Evolutionary conservation across 768 basidiomycete genomes (phyloP), one percentile per base, ranked within the genome.

Genomic region (Fomitopsis serialis): DNA sequence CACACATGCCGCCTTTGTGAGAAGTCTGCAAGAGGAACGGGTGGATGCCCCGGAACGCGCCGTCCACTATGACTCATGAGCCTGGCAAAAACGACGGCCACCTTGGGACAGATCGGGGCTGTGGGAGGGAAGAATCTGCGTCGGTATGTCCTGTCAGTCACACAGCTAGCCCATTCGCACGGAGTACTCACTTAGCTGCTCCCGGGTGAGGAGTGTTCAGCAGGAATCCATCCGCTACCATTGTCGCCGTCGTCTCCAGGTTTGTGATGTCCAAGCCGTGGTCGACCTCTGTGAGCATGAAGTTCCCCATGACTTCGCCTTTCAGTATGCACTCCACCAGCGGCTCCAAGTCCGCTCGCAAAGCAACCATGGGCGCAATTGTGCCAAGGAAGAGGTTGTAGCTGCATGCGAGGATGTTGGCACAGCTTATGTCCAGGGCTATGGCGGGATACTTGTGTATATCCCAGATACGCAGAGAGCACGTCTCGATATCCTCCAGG

Each of bases 71-170:
- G n/a, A n/a, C n/a, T n/a, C n/a, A n/a, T n/a, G 11, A 68, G 61
- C 21, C 57, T 48, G 0, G 68, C 66, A 47, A 66, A 60, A 4
- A 70, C 65, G 8, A 70, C 52, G 3, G 61, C 67, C 17, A 68
- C 52, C 21, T 60, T 55, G 1, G 66, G 66, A 1, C 2, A 50
- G 56, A 40, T 40, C 7, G 44, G 25, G 1, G 59, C 55, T 6
- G 62, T 66, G 0, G 67, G 66, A 1, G 68, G 68, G 66, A 70
- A 68, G 56, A 60, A 66, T 53, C 68, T 68, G 45, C 11, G 29
- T 11, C 6, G 11, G 29, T 32, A 5, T 5, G 11, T 32, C 29
- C 29, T 11, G 11, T 32, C 29, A 32, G 29, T 11, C 5, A 32
- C 11, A 11, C 29, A 5, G 21, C 22, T 25, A 40, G n/a, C 11